Evolutionary conservation across 805 yeast genomes (phyloP), one percentile per base, ranked within the genome.

Genomic region (Hagleromyces aurorensis): DNA sequence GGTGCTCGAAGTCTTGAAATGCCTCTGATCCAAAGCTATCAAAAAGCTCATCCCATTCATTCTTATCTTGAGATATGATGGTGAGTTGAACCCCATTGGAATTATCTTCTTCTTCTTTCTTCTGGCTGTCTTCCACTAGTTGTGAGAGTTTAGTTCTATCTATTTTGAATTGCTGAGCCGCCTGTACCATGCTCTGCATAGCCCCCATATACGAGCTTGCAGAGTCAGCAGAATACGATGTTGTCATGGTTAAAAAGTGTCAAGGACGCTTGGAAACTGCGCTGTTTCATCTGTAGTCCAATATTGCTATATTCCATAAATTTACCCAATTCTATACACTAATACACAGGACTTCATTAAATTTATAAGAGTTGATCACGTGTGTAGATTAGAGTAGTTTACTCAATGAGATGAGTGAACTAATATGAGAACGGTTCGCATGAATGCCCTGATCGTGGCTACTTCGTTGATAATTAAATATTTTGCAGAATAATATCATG

Each of bases 161-260:
- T 8, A 47, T 21, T 1, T 52, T 44, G 10, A 70, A 43, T 1
- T 47, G 36, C 3, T 55, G 50, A 33, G 75, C 48, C 1, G 66
- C 52, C 5, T 69, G 72, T n/a, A 71, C 61, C 78, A 81, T 72
- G 2, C 75, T 69, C 50, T 68, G 70, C 85, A 81, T 78, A 12
- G 91, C 89, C 49, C 70, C 71, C 80, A 81, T 72, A 54, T 72
- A 81, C 13, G 91, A 79, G 54, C 72, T 70, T 7, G 87, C 78
- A 1, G 87, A 78, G 9, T 70, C 61, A 6, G 67, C 79, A 26
- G 70, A 67, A 40, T 72, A 73, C 5, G 69, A 44, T 0, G 60
- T 60, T 2, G 72, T 59, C 75, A 70, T 71, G 15, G n/a, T 24
- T 19, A n/a, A n/a, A n/a, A n/a, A n/a, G n/a, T n/a, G n/a, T n/a